Evolutionary conservation across 2,329 filamentous ascomycete species (phyloP), one percentile per base, ranked within the genome.

Genomic region (Aspergillus tamarii): DNA sequence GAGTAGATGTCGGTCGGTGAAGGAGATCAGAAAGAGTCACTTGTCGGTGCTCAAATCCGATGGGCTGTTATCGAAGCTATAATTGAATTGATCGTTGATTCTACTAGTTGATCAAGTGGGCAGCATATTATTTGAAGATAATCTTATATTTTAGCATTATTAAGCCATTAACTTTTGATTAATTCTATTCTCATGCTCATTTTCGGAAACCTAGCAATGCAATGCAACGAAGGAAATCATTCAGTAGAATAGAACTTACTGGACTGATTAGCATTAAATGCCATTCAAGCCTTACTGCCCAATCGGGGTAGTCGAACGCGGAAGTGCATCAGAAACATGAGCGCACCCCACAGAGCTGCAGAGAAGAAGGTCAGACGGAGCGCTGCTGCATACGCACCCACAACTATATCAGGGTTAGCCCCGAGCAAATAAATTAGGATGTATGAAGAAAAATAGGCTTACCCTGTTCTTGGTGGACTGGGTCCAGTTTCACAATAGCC

Each of bases 391-490:
- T 80, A 80, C 19, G 78, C 75, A 21, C 64, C 65, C 28, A 79
- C 74, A 2, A 80, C 78, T 80, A 46, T 19, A 26, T 4, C 12
- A 28, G 12, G 16, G 59, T 74, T 63, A 77, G 70, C 56, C 19
- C 19, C 34, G 21, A 21, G 26, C 16, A 57, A 1, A 21, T n/a
- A 4, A 16, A 41, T 6, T 7, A 30, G 26, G 14, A 16, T 45
- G 23, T 53, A 5, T 53, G 7, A 52, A 50, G 8, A 45, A 46
- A 30, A 4, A 52, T 19, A n/a, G 2, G 65, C 75, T 63, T 70
- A 83, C 83, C 84, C 79, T 86, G 78, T 43, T 70, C 71, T 65
- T 80, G 81, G 69, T 84, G 82, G 41, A 79, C 68, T 14, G 77
- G 72, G 62, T 82, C 78, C 30, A 85, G 71, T 4, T 78, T 72